phyloP scores from a whole-genome alignment of 2,329 filamentous ascomycete species.

The Aspergillus clavatus region DNA sequence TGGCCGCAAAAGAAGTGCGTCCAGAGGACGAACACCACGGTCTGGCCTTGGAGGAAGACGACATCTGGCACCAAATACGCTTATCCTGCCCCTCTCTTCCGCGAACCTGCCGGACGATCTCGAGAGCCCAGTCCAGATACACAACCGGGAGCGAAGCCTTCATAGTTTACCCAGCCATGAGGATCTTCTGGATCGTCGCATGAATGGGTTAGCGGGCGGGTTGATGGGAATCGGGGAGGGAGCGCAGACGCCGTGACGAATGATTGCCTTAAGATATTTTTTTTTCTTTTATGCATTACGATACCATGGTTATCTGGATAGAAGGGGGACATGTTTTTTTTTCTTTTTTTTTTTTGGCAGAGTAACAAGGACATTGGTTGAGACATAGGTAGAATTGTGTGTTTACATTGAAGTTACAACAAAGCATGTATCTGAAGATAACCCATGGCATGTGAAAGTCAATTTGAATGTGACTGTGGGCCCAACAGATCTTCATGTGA shows the following conservation, averaged over 20 bases:
- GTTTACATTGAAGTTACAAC: too few relatives aligned
- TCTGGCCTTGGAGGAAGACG: slow-evolving; percentile 9
- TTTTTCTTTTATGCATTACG: neutral
- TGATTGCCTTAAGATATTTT: too few relatives aligned
- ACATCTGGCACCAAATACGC: slow-evolving; percentile 15
- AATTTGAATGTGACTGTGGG: too few relatives aligned
- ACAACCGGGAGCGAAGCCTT: slow-evolving; percentile 41
- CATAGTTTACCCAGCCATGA: slow-evolving; percentile 53
- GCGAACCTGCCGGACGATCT: slow-evolving; percentile 18
- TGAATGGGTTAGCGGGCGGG: slow-evolving; percentile 51
- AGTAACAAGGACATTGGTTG: too few relatives aligned
- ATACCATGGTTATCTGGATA: too few relatives aligned
- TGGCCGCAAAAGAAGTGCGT: slow-evolving; percentile 1
- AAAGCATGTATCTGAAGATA: slow-evolving; percentile 1
- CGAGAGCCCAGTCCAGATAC: slow-evolving; percentile 17
- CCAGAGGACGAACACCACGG: slow-evolving; percentile 8
- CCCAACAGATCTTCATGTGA: slow-evolving; percentile 5
- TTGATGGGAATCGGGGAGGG: slow-evolving; percentile 45
- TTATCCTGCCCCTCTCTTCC: slow-evolving; percentile 13
- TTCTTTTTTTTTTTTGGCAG: too few relatives aligned
- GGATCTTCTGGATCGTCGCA: slow-evolving; percentile 52
- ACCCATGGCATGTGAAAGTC: slow-evolving; percentile 6
- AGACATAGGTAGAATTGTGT: too few relatives aligned
- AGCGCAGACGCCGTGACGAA: slow-evolving; percentile 29
- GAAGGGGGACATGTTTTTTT: neutral